phyloP scores from a whole-genome alignment of 306 rosid species.

The Spatholobus suberectus region DNA sequence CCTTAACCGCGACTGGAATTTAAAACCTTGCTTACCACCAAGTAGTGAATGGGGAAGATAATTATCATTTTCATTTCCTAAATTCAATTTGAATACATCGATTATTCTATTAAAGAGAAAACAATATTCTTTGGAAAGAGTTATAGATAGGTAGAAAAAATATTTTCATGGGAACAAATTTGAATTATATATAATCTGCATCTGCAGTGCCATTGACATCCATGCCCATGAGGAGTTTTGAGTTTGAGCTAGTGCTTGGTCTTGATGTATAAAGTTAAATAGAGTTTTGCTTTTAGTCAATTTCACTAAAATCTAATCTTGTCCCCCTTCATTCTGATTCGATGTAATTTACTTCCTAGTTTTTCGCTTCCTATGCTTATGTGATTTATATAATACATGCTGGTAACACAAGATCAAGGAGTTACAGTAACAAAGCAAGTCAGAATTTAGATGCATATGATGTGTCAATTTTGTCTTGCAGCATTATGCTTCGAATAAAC shows the following conservation, averaged over 20 bases:
- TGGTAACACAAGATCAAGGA: not conserved
- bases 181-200: not conserved
- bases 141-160: not conserved
- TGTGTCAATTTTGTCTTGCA: not conserved
- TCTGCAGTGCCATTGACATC: not conserved
- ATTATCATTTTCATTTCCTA: not conserved
- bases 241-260: not conserved
- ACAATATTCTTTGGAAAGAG: not conserved
- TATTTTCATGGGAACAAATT: not conserved
- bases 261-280: slow-evolving; percentile 2
- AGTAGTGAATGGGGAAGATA: not conserved
- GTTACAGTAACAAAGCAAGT: not conserved
- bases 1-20: too few species aligned
- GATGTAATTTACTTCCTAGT: not conserved
- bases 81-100: not conserved
- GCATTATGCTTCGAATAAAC: not conserved
- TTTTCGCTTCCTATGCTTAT: not conserved
- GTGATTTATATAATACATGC: not conserved
- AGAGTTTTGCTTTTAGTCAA: not conserved
- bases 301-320: not conserved
- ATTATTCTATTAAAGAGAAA: not conserved
- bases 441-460: not conserved
- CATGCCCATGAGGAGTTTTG: not conserved
- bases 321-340: not conserved
- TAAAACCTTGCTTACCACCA: not conserved